A percentile compares a stretch with the other conserved stretches of the same genome.
phyloP scores from a whole-genome alignment of 2,329 filamentous ascomycete species.

The Microcyclosporella mali region DNA sequence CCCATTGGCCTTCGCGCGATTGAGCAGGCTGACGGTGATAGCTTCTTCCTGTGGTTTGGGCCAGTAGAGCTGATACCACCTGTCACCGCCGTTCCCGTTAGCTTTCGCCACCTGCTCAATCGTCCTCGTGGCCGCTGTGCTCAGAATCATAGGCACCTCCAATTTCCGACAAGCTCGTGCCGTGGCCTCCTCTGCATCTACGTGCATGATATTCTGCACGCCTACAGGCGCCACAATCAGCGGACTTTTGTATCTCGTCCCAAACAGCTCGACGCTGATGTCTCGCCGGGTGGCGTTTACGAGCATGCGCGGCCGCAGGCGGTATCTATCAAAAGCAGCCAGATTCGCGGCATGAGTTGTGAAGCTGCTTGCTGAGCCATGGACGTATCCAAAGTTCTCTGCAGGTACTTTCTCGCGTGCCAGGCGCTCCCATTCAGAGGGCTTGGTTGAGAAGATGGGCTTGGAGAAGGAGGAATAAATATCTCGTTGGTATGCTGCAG shows the following conservation, averaged over 20 bases:
- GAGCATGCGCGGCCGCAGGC: constrained; percentile 37
- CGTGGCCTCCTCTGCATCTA: constrained; percentile 58
- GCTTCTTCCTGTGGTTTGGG: constrained; percentile 56
- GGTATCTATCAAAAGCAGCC: constrained; percentile 36
- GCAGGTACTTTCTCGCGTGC: constrained; percentile 31
- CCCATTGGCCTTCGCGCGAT: constrained; percentile 55
- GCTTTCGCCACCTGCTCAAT: constrained; percentile 62
- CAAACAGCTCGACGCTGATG: constrained; percentile 29
- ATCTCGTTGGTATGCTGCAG: constrained; percentile 26
- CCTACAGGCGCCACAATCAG: constrained; percentile 63
- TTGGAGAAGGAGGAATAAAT: constrained; percentile 34
- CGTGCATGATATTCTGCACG: constrained; percentile 62
- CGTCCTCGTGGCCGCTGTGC: constrained; percentile 56
- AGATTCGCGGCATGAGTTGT: constrained; percentile 34
- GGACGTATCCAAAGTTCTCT: constrained; percentile 37
- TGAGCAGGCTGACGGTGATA: constrained; percentile 58
- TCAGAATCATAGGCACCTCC: constrained; percentile 60
- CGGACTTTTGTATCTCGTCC: constrained; percentile 44
- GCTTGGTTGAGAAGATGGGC: constrained; percentile 38
- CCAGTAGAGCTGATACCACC: constrained; percentile 55
- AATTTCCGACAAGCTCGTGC: constrained; percentile 57
- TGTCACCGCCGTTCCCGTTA: constrained; percentile 39
- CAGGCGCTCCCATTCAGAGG: constrained; percentile 35
- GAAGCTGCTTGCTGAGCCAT: constrained; percentile 34
- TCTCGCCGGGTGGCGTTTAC: constrained; percentile 33